phyloP scores from a whole-genome alignment of 306 rosid species.

The Lagenaria siceraria region DNA sequence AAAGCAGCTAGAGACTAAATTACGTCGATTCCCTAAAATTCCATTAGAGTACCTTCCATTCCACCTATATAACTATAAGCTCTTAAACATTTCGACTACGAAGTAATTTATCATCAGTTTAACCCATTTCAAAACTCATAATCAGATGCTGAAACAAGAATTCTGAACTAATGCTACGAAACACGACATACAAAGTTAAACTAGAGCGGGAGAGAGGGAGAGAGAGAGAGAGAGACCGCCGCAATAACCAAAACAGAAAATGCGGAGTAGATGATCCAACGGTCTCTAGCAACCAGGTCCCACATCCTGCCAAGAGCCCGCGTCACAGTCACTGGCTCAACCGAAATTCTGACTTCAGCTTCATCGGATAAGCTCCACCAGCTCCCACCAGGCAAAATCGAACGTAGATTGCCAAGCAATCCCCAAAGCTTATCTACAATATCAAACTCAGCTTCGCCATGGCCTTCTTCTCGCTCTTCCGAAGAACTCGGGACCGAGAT shows the following conservation, averaged over 20 bases:
- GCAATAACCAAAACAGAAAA: slow-evolving; percentile 67
- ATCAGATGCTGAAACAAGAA: not conserved
- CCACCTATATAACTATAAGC: not conserved
- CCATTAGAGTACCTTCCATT: not conserved
- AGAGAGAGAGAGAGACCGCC: slow-evolving; percentile 34
- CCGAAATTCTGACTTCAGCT: slow-evolving; percentile 22
- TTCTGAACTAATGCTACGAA: not conserved
- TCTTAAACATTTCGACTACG: not conserved
- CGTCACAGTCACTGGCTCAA: slow-evolving; percentile 65
- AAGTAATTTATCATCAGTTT: not conserved
- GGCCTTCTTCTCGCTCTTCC: slow-evolving; percentile 12
- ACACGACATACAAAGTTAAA: not conserved
- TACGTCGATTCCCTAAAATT: not conserved
- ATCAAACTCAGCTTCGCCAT: slow-evolving; percentile 14
- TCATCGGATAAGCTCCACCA: slow-evolving; percentile 78
- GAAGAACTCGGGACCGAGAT: slow-evolving; percentile 26
- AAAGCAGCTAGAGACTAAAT: not conserved
- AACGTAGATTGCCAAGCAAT: slow-evolving; percentile 22
- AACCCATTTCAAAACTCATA: not conserved
- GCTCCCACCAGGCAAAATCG: slow-evolving; percentile 58
- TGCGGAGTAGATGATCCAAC: slow-evolving; percentile 69
- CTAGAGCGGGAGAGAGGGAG: not conserved
- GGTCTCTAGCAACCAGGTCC: slow-evolving; percentile 64
- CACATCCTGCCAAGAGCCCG: slow-evolving; percentile 76
- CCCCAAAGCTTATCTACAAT: slow-evolving; percentile 20